Conservation (phyloP, 306 rosid genomes). For the Corylus avellana region DNA sequence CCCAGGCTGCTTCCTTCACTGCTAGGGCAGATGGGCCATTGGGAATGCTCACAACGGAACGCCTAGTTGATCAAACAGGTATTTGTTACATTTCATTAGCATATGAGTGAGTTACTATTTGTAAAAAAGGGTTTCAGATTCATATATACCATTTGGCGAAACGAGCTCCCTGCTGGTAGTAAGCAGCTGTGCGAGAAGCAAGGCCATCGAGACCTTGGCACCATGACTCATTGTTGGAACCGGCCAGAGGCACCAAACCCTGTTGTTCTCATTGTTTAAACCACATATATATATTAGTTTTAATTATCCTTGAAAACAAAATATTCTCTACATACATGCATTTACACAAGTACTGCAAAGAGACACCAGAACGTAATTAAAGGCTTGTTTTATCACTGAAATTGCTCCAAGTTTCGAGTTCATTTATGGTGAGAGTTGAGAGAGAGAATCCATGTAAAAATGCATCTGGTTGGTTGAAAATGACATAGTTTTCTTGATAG, state of each 20-base stretch:
- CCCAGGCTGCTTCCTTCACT: constrained; percentile 88
- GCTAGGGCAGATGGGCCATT: constrained; percentile 97
- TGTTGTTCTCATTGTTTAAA: constrained; percentile 35
- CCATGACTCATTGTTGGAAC: constrained; percentile 90
- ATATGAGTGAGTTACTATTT: not conserved
- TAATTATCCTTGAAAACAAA: not conserved
- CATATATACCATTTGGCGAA: constrained; percentile 79
- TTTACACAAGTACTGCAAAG: not conserved
- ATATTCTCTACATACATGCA: not conserved
- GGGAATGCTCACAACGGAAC: constrained; percentile 93
- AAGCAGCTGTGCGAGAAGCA: constrained; percentile 86
- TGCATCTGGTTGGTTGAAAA: not conserved
- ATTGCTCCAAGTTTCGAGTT: not conserved
- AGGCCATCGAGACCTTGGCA: constrained; percentile 98
- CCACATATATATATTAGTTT: constrained; percentile 7
- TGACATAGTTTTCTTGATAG: not conserved
- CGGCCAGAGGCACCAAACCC: constrained; percentile 82
- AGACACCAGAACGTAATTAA: not conserved
- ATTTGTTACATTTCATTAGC: constrained; percentile 4
- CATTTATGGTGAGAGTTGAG: not conserved
- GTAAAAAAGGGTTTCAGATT: not conserved
- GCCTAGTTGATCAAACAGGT: constrained; percentile 47
- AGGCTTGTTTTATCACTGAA: not conserved
- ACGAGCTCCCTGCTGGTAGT: constrained; percentile 95
- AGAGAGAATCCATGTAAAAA: not conserved